Base-by-base conservation (phyloP, 257 asterid species). In the Solanum lycopersicoides region DNA sequence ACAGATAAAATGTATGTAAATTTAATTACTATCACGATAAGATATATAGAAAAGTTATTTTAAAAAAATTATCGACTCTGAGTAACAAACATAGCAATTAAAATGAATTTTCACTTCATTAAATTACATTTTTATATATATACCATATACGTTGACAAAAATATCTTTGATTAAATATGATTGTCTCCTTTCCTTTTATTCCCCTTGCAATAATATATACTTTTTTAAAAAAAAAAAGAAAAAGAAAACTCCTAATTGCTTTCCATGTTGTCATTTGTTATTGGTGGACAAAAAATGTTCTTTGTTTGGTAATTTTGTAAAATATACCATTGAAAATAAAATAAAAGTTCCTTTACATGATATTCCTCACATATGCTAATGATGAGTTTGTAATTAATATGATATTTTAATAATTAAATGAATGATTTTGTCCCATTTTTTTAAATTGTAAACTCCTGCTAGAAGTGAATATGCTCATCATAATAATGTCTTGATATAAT, bases 21-120 rank as follows among this genome's bases (percentile, higher is more conserved):
- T 0, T 0, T 63, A 1, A 63, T 2, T 63, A n/a, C 2, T 11
- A 63, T 63, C 7, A 0, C 1, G 0, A 23, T 0, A 23, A 10
- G 6, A 10, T 7, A 56, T 0, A 44, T 15, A 53, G 9, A n/a
- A 2, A 53, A 18, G n/a, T 18, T 63, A 0, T 10, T 60, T 60
- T 1, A 0, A 1, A 4, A 60, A 21, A 2, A 1, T 12, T 1
- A 2, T 60, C n/a, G 0, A 3, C 12, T 63, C 14, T 4, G 4
- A 23, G 7, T 63, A 23, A 63, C 12, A 63, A 12, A 4, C 15
- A 63, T 3, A 16, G 23, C 63, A 53, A 6, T 8, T 7, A 53
- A 53, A 7, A 53, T 2, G 60, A 50, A 2, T 63, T 63, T 63
- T 63, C 3, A 63, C 8, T 65, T 65, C 14, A 65, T 65, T 65